Conservation (phyloP, 2,329 filamentous ascomycete species). For the Paraphaeosphaeria minitans region DNA sequence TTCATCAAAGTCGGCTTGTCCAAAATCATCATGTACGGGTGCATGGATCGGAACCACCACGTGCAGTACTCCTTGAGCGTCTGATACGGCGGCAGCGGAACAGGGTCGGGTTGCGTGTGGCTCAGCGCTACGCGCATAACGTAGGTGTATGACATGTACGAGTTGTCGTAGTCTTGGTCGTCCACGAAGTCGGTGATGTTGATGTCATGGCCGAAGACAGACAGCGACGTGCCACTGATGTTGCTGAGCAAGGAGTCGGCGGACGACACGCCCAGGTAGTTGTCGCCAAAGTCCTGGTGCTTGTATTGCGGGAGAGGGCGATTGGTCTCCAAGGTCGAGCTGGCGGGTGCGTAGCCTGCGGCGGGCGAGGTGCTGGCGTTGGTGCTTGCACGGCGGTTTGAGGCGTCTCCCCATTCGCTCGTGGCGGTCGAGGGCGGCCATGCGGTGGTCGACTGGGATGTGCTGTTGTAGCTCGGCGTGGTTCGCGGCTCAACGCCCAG, state of each 20-base stretch:
- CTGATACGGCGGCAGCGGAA: constrained; percentile 65
- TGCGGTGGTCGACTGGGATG: constrained; percentile 21
- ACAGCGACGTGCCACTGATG: constrained; percentile 76
- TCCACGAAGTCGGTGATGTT: constrained; percentile 75
- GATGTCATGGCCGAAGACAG: constrained; percentile 78
- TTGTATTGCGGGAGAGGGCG: constrained; percentile 53
- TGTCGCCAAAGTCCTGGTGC: constrained; percentile 59
- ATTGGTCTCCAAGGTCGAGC: constrained; percentile 19
- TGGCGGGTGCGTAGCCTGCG: constrained; percentile 31
- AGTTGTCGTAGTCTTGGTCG: constrained; percentile 63
- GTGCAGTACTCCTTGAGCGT: constrained; percentile 72
- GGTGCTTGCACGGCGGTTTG: constrained; percentile 17
- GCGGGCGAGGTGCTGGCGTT: constrained; percentile 30
- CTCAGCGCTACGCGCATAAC: constrained; percentile 70
- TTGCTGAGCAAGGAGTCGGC: constrained; percentile 71
- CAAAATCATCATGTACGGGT: constrained; percentile 75
- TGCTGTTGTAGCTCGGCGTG: constrained; percentile 45
- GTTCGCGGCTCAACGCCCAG: constrained; percentile 66
- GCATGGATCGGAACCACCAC: constrained; percentile 76
- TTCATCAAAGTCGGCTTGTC: constrained; percentile 75
- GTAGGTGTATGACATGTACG: constrained; percentile 70
- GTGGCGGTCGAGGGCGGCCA: constrained; percentile 21
- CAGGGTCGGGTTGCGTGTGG: constrained; percentile 56
- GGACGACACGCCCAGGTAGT: constrained; percentile 68
- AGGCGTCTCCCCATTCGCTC: constrained; percentile 31